Conservation (phyloP, 495 filamentous ascomycete species). For the Tuber aestivum region DNA sequence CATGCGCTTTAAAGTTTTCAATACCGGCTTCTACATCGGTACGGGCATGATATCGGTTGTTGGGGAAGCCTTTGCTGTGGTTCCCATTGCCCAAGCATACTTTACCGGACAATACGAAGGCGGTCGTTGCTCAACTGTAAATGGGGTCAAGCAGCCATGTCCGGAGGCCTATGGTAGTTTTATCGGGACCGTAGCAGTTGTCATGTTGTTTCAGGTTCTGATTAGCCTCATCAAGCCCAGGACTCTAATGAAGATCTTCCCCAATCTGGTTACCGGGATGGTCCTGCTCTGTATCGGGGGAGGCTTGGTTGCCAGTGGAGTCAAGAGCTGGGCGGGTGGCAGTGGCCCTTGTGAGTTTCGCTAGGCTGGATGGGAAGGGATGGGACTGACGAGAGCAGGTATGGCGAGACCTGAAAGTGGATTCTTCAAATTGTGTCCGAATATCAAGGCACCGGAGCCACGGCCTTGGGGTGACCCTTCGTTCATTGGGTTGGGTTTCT, state of each 20-base stretch:
- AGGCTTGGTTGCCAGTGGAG: slow-evolving; percentile 42
- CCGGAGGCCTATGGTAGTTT: slow-evolving; percentile 45
- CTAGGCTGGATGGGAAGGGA: not conserved
- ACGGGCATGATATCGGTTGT: slow-evolving; percentile 46
- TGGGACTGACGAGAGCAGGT: not conserved
- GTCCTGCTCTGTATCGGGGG: slow-evolving; percentile 45
- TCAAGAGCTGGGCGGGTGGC: slow-evolving; percentile 46
- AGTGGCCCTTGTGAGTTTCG: slow-evolving; percentile 29
- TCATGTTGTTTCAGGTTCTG: slow-evolving; percentile 45
- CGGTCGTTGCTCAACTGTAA: slow-evolving; percentile 37
- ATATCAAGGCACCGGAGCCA: slow-evolving; percentile 28
- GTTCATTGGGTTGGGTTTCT: slow-evolving; percentile 45
- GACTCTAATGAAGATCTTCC: slow-evolving; percentile 44
- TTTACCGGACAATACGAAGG: slow-evolving; percentile 43
- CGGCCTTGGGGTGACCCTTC: slow-evolving; percentile 37
- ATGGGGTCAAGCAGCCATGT: slow-evolving; percentile 43
- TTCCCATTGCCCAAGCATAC: slow-evolving; percentile 46
- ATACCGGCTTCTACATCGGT: slow-evolving; percentile 45
- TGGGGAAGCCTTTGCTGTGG: slow-evolving; percentile 45
- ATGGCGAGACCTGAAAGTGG: slow-evolving; percentile 42
- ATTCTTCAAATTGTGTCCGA: slow-evolving; percentile 43
- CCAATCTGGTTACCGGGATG: slow-evolving; percentile 45
- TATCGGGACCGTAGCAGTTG: slow-evolving; percentile 46
- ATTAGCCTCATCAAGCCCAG: slow-evolving; percentile 45
- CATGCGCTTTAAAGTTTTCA: slow-evolving; percentile 43